Percentiles rank a stretch among this genome's conserved stretches.
Conservation (phyloP, 148 eudicot genomes). For the Rhododendron mucronatum region DNA sequence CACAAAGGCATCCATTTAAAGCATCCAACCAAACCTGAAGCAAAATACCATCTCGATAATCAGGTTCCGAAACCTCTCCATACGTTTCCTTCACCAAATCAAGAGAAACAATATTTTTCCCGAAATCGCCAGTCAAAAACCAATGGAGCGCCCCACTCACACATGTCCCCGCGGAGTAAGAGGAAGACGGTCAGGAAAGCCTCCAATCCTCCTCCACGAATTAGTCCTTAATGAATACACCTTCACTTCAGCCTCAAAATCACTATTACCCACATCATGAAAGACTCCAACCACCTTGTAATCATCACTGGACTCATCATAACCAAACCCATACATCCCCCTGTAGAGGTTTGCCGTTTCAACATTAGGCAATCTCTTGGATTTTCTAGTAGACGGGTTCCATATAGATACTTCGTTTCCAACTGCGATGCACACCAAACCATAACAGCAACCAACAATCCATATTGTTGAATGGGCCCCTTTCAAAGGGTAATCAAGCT, state of each 20-base stretch:
- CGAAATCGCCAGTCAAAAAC: background rate
- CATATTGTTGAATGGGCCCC: background rate
- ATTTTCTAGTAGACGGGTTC: slow-evolving; percentile 15
- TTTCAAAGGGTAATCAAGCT: background rate
- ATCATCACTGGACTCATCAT: background rate
- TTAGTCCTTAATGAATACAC: slow-evolving; percentile 21
- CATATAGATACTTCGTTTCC: background rate
- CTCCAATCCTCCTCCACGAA: slow-evolving; percentile 23
- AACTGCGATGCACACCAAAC: slow-evolving; percentile 20
- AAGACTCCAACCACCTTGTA: background rate
- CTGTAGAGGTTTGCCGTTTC: background rate
- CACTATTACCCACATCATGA: too few species aligned
- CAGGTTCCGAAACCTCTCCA: slow-evolving; percentile 16
- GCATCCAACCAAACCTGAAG: slow-evolving; percentile 6
- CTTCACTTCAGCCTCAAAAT: slow-evolving; percentile 5
- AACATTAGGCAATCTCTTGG: background rate
- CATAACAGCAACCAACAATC: slow-evolving; percentile 17
- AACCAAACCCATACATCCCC: background rate
- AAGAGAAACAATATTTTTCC: slow-evolving; percentile 11
- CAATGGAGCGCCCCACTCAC: slow-evolving; percentile 36
- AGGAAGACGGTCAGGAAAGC: slow-evolving; percentile 11
- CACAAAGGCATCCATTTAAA: slow-evolving; percentile 10
- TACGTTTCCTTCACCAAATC: background rate
- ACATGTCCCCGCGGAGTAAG: background rate
- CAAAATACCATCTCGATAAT: background rate